Evolutionary conservation across 768 basidiomycete genomes (phyloP), one percentile per base, ranked within the genome.

Genomic region (Dentipellis sp.): DNA sequence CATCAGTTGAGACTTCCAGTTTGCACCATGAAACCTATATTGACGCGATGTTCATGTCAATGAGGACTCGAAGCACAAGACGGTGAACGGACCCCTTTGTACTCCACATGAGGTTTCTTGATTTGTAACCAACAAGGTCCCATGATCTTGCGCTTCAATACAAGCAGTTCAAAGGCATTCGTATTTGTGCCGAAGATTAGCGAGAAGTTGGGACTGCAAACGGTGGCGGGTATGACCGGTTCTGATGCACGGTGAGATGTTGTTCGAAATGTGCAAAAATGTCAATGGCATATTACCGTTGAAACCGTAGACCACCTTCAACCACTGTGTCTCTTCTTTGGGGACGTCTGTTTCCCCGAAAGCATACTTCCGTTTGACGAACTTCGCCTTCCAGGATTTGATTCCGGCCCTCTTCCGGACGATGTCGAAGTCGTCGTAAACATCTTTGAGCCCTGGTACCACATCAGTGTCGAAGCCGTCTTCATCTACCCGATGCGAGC

Each of bases 111-210:
- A 1, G 88, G 86, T 48, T 86, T 79, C 70, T 87, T 86, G 59
- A 99, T 79, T 55, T 86, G 78, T 47, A 99, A 74, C 97, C 97
- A 99, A 67, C 97, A 98, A 0, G 97, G 94, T 0, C 97, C 97
- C 94, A 97, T 97, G 56, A 98, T 97, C 72, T 94, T 97, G 35
- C 94, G 83, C 69, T 98, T 98, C 48, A 98, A 63, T 2, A 94
- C 94, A 17, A 99, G 80, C 10, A 92, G 74, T 67, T 98, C 97
- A 63, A 99, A 99, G 0, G 95, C 88, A 53, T 75, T 91, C 5
- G 94, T 95, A 61, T 84, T 94, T 2, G 94, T 88, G 11, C 97
- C 97, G 62, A 98, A 88, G 10, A 98, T 84, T 56, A 81, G 82
- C 36, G 83, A 77, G 66, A 97, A 94, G 52, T 90, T 94, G 9